Evolutionary conservation across 179 eudicot genomes (phyloP).

Genomic region (Drosera spatulata): DNA sequence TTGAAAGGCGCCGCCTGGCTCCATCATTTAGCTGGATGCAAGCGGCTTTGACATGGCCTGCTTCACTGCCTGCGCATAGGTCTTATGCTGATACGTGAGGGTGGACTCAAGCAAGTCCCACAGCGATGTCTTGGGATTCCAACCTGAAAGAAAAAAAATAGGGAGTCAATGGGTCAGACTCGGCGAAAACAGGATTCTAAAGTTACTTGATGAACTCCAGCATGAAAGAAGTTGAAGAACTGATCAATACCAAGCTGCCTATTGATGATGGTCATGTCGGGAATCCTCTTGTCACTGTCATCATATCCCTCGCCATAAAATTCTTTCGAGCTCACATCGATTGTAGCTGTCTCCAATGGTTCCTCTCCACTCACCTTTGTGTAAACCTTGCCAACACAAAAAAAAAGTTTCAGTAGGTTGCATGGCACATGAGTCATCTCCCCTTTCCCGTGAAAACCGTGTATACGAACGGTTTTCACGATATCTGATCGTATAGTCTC

Average conservation of each 20-base stretch:
- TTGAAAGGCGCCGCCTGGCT: background rate
- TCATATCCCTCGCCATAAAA: constrained; percentile 89
- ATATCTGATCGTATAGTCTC: too few species aligned
- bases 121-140: constrained; percentile 92
- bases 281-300: constrained; percentile 92
- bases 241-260: constrained; percentile 55
- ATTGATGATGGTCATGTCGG: constrained; percentile 92
- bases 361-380: constrained; percentile 73
- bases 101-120: constrained; percentile 98
- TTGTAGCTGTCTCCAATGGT: constrained; percentile 51
- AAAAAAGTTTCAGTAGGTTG: constrained; percentile 1
- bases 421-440: background rate
- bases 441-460: too few species aligned
- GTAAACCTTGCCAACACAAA: constrained; percentile 42
- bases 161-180: background rate
- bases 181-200: background rate
- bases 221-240: background rate
- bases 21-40: constrained; percentile 30
- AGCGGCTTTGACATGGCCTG: constrained; percentile 57
- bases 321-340: constrained; percentile 82
- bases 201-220: background rate
- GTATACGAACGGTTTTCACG: too few species aligned
- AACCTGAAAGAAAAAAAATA: constrained; percentile 27
- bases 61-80: constrained; percentile 84
- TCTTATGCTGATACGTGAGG: constrained; percentile 91